phyloP scores from a whole-genome alignment of 495 filamentous ascomycete species.

The Talaromyces borbonicus region DNA sequence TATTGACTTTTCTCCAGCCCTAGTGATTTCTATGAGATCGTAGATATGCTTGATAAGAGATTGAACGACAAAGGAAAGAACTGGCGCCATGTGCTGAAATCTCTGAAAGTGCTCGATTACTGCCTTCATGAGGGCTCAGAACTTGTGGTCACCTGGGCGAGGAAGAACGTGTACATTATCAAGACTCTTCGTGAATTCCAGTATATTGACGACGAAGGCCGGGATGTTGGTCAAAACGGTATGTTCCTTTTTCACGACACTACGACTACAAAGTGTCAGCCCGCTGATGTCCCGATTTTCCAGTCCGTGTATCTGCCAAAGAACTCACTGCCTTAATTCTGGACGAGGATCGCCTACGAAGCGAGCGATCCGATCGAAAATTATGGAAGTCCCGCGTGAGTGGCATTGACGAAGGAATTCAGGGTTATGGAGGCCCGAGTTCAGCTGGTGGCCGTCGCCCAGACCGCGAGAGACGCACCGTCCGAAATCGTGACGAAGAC shows the following conservation, averaged over 20 bases:
- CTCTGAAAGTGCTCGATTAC: slow-evolving; percentile 95
- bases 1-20: slow-evolving; percentile 44
- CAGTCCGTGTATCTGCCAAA: slow-evolving; percentile 92
- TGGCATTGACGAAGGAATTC: slow-evolving; percentile 74
- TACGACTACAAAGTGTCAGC: slow-evolving; percentile 6
- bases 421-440: slow-evolving; percentile 25
- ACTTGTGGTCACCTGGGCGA: slow-evolving; percentile 93
- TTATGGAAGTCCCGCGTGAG: slow-evolving; percentile 94
- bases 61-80: slow-evolving; percentile 99
- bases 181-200: slow-evolving; percentile 96
- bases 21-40: slow-evolving; percentile 98
- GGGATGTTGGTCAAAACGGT: slow-evolving; percentile 96
- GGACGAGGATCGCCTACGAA: slow-evolving; percentile 89
- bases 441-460: slow-evolving; percentile 26
- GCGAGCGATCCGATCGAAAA: slow-evolving; percentile 84
- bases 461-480: slow-evolving; percentile 34
- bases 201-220: slow-evolving; percentile 87
- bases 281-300: slow-evolving; percentile 10
- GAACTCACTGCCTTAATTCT: slow-evolving; percentile 90
- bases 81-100: slow-evolving; percentile 98
- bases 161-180: slow-evolving; percentile 97
- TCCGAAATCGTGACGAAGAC: slow-evolving; percentile 59
- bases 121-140: slow-evolving; percentile 96
- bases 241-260: too few relatives aligned
- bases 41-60: slow-evolving; percentile 99